Percentiles rank a stretch among this genome's conserved stretches.
These are phyloP conservation scores for Dactylorhiza incarnata DNA, from an alignment of 106 monocot species.

Conservation along the genomic window DNA sequence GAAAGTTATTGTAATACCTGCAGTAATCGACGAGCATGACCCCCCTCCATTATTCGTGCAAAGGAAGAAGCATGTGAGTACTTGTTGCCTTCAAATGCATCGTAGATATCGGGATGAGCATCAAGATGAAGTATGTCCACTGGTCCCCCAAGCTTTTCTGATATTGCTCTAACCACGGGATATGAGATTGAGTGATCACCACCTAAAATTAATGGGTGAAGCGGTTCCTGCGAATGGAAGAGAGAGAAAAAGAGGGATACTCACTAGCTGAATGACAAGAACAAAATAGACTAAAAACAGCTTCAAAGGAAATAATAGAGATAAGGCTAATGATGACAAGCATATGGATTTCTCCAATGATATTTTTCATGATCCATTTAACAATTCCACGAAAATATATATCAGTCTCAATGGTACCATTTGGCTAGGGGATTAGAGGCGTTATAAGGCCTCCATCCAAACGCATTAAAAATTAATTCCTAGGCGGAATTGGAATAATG, in stretches of 20 bases:
- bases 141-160: conserved; percentile 92
- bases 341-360: too few species aligned
- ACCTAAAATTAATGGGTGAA: conserved; percentile 84
- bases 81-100: conserved; percentile 90
- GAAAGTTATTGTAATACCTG: conserved; percentile 34
- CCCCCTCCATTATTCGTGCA: conserved; percentile 98
- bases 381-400: too few species aligned
- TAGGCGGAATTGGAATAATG: too few species aligned
- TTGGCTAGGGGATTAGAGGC: too few species aligned
- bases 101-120: conserved; percentile 97
- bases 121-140: conserved; percentile 92
- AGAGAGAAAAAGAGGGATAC: neutral
- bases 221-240: conserved; percentile 52
- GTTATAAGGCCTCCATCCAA: too few species aligned
- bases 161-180: conserved; percentile 88
- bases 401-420: too few species aligned
- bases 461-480: too few species aligned
- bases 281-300: neutral
- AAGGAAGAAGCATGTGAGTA: conserved; percentile 99
- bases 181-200: conserved; percentile 98
- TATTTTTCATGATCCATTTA: too few species aligned
- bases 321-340: too few species aligned
- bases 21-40: conserved; percentile 84
- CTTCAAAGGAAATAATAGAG: neutral
- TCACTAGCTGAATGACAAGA: neutral